phyloP scores from a whole-genome alignment of 129 eudicot genomes.

The Arctium lappa region DNA sequence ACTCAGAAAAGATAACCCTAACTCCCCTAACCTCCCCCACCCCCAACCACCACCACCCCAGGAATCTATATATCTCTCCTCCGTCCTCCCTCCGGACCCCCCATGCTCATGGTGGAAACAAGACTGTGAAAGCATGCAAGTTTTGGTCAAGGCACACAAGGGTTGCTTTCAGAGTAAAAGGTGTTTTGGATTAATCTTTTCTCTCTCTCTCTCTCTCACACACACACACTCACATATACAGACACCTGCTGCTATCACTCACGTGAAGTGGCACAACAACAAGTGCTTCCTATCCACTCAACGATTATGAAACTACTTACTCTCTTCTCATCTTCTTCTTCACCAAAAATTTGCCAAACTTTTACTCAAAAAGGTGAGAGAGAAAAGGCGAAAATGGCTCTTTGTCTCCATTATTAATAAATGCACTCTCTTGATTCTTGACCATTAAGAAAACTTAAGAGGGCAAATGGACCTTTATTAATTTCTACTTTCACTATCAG shows the following conservation, averaged over 20 bases:
- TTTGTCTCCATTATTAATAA: conserved; percentile 22
- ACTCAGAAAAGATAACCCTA: conserved; percentile 22
- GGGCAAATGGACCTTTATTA: conserved; percentile 13
- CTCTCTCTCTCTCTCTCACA: not conserved
- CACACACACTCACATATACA: not conserved
- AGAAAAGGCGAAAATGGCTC: conserved; percentile 12
- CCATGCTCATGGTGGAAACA: conserved; percentile 23
- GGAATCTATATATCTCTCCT: conserved; percentile 1
- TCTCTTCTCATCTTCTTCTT: conserved; percentile 17
- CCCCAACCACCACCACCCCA: not conserved
- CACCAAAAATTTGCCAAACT: conserved; percentile 8
- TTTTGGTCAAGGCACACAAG: conserved; percentile 39
- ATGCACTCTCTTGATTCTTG: conserved; percentile 17
- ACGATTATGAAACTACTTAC: conserved; percentile 16
- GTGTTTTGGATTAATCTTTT: conserved; percentile 24
- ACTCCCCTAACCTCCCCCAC: conserved; percentile 7
- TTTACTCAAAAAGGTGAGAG: conserved; percentile 21
- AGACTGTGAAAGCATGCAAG: conserved; percentile 29
- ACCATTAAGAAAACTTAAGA: conserved; percentile 4
- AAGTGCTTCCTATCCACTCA: conserved; percentile 45
- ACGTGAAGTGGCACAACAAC: conserved; percentile 49
- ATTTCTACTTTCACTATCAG: conserved; percentile 31
- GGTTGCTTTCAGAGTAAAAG: conserved; percentile 38
- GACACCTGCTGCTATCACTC: conserved; percentile 38
- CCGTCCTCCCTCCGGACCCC: not conserved